phyloP scores from a whole-genome alignment of 805 yeast genomes.

The Kluyveromyces wickerhamii region DNA sequence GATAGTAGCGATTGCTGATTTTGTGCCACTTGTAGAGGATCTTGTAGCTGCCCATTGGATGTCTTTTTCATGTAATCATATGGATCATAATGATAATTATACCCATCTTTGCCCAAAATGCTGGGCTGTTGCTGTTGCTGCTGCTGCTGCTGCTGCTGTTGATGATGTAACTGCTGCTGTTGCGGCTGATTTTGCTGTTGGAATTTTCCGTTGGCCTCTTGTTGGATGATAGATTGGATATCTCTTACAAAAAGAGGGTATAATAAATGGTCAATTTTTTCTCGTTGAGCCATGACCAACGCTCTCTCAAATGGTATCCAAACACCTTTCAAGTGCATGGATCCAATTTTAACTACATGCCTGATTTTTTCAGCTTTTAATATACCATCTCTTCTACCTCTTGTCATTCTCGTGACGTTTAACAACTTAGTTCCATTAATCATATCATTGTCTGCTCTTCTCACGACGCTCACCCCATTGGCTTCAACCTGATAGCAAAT shows the following conservation, averaged over 20 bases:
- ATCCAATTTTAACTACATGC: slow-evolving; percentile 78
- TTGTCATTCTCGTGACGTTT: slow-evolving; percentile 80
- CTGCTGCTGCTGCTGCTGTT: slow-evolving; percentile 7
- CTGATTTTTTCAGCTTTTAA: slow-evolving; percentile 68
- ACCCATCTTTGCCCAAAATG: background rate
- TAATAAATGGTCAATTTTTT: slow-evolving; percentile 59
- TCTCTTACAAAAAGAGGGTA: slow-evolving; percentile 69
- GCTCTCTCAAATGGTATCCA: slow-evolving; percentile 89
- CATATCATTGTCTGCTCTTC: slow-evolving; percentile 81
- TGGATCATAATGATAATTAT: background rate
- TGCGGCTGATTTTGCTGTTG: slow-evolving; percentile 4
- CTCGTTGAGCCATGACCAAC: slow-evolving; percentile 70
- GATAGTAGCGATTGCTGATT: background rate
- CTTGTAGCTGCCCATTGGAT: background rate
- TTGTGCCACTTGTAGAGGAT: background rate
- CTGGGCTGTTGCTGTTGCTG: slow-evolving; percentile 5
- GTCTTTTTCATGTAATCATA: background rate
- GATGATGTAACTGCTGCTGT: slow-evolving; percentile 8
- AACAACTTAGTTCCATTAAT: slow-evolving; percentile 77
- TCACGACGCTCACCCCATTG: slow-evolving; percentile 68
- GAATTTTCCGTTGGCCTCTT: slow-evolving; percentile 8
- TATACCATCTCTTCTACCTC: slow-evolving; percentile 82
- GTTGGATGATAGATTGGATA: slow-evolving; percentile 43
- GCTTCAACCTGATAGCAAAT: slow-evolving; percentile 82
- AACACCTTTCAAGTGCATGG: slow-evolving; percentile 83